Evolutionary conservation across 345 rosid genomes (phyloP), one percentile per base, ranked within the genome.

Genomic region (Raphanus sativus): DNA sequence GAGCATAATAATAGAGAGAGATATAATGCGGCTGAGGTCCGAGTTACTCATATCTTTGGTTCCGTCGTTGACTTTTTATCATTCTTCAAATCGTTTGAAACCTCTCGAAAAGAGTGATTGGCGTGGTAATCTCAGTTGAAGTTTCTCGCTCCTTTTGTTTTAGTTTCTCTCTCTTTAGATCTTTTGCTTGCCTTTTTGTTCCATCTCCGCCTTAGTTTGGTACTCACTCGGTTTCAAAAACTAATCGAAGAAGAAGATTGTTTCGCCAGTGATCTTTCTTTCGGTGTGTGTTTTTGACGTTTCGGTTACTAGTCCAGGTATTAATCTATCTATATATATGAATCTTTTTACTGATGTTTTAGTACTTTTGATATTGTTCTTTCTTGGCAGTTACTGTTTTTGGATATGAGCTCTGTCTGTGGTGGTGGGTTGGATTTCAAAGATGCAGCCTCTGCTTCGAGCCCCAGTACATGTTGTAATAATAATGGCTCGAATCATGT

Each of bases 71-170:
- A 84, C 85, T 3, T 85, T 77, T 36, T 85, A 83, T 75, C 85
- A 86, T 66, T 81, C 83, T 65, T 89, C 87, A 6, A 94, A 90
- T 85, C 97, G 98, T 84, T 80, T 91, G 86, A 95, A 93, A 86
- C 88, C 83, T 80, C 96, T 95, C 50, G 81, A 89, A 70, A 95
- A 95, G 79, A 62, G 97, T 75, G 95, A 91, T 89, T 85, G 98
- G 82, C 99, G 97, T 86, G 97, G 96, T 90, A 90, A 91, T 85
- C 97, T 93, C 82, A 89, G 98, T 89, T 93, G 84, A 91, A 89
- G 2, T 3, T 28, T 28, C 2, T 28, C 3, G 70, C 75, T 36
- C 66, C 56, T 21, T 50, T 50, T 2, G 21, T 15, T 28, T 28
- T 28, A 2, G 70, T 76, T 36, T 72, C 56, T 2, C 56, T 15